Conservation (phyloP, 345 rosid genomes). For the Aegle marmelos region DNA sequence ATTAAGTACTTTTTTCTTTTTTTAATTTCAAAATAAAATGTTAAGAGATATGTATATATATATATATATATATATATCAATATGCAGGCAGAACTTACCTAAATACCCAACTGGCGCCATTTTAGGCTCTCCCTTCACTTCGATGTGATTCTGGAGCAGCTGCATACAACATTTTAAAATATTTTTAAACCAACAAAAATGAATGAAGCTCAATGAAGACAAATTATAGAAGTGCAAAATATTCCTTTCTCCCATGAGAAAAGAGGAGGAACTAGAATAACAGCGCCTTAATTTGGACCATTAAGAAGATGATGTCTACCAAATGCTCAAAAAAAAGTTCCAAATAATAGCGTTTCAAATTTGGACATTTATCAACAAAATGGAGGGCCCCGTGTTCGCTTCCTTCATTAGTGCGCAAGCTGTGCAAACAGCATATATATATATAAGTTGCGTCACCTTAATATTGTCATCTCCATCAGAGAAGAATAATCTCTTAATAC, state of each 20-base stretch:
- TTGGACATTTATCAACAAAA: background rate
- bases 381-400: background rate
- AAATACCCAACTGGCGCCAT: background rate
- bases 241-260: background rate
- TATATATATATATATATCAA: background rate
- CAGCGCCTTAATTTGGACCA: background rate
- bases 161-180: background rate
- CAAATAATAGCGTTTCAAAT: background rate
- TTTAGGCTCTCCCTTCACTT: background rate
- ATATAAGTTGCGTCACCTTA: background rate
- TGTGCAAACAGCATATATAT: background rate
- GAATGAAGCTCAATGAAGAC: background rate
- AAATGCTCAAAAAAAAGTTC: background rate
- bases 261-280: background rate
- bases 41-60: background rate
- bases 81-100: background rate
- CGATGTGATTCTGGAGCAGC: background rate
- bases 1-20: background rate
- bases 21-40: background rate
- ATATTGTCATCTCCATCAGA: background rate
- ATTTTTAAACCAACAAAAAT: background rate
- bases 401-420: background rate
- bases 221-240: too few species aligned
- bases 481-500: background rate
- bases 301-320: background rate